Evolutionary conservation across 768 basidiomycete species (phyloP), one percentile per base, ranked within the genome.

Genomic region (Mycena chlorophos): DNA sequence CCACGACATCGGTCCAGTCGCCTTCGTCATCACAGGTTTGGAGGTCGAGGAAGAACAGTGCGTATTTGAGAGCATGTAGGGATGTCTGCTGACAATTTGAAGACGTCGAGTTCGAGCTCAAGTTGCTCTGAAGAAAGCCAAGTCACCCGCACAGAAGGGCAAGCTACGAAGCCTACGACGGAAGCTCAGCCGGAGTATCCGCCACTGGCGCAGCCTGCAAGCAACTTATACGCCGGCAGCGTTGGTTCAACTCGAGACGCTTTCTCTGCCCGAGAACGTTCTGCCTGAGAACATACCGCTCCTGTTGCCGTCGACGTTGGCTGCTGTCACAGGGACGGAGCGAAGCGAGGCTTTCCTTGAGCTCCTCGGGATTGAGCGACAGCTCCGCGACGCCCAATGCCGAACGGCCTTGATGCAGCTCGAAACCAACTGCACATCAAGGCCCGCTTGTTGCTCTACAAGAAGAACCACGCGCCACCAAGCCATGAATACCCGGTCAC

Each of bases 391-490:
- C 12, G 62, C 60, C 1, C 65, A 66, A 30, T 62, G 62, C 46
- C 22, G 29, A 19, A 61, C 64, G 40, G 31, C 58, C 1, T 61
- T 69, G 8, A 52, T 54, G 17, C 37, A 49, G 16, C 27, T 69
- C 60, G 58, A 3, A 56, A 61, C 19, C 53, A 57, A 13, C 55
- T 67, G 8, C 43, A 52, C n/a, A 42, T 64, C 3, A 64, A 65
- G 49, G 53, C 50, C 6, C 57, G 57, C 12, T 51, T 66, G 53
- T 47, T 68, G 2, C 46, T 51, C 12, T 65, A 58, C 55, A 62
- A 63, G 25, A 59, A 66, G 62, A 61, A 60, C 23, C 66, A 69
- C 40, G 53, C 66, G 59, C 1, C 63, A 66, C 4, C 68, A 69
- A 40, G 10, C 55, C 14, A 51, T 60, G 4, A 57, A 60, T 20